A percentile compares a stretch with the other conserved stretches of the same genome.
These are phyloP conservation scores for Epichloe festucae DNA, from an alignment of 2,329 filamentous ascomycete genomes.

Conservation along the genomic window DNA sequence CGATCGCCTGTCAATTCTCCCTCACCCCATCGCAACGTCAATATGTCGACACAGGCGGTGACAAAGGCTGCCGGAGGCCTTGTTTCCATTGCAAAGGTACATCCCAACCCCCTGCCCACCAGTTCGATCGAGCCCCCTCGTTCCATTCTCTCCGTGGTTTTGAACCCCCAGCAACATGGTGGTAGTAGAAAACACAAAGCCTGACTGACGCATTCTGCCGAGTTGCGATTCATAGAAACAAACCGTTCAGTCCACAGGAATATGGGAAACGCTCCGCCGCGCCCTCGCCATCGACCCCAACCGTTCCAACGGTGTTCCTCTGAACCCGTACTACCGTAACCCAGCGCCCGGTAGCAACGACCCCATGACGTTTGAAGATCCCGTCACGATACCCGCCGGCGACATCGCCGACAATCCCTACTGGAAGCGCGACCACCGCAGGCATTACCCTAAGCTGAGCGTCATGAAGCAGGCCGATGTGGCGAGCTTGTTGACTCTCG, in stretches of 20 bases:
- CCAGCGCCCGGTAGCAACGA: constrained; percentile 44
- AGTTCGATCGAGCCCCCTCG: not conserved
- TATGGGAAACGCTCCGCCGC: constrained; percentile 77
- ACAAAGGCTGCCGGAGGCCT: constrained; percentile 42
- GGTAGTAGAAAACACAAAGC: no score
- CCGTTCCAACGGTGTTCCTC: constrained; percentile 80
- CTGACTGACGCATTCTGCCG: no score
- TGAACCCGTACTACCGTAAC: constrained; percentile 87
- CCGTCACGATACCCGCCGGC: constrained; percentile 44
- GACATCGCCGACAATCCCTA: constrained; percentile 32
- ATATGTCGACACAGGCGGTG: constrained; percentile 49
- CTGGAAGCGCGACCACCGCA: constrained; percentile 84
- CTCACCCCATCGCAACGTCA: constrained; percentile 18
- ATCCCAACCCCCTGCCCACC: not conserved
- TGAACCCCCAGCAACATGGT: no score
- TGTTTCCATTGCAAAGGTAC: constrained; percentile 47
- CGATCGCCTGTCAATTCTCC: not conserved
- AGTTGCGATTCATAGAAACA: constrained; percentile 58
- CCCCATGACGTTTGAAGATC: constrained; percentile 26
- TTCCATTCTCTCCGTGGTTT: not conserved
- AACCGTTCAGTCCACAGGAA: constrained; percentile 75
- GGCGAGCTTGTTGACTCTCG: constrained; percentile 72
- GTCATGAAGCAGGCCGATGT: constrained; percentile 74
- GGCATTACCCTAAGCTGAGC: constrained; percentile 69
- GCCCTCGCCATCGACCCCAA: constrained; percentile 70